Percentiles rank a stretch among this genome's conserved stretches.
These are phyloP conservation scores for Ophiostoma tasmaniense DNA, from an alignment of 2,329 filamentous ascomycete species.

Conservation along the genomic window DNA sequence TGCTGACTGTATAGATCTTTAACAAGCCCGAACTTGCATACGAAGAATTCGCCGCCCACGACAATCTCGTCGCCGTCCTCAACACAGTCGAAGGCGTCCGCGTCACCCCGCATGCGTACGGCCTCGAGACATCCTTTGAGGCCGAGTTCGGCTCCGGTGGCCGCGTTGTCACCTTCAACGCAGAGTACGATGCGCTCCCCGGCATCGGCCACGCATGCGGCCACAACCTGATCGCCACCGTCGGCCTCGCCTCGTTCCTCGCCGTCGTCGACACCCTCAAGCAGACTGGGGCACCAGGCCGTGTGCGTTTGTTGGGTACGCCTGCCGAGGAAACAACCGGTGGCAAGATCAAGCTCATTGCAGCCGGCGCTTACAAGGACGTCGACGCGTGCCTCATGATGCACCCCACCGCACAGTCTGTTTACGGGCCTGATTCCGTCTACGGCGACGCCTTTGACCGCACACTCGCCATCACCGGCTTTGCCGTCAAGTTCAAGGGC, in stretches of 20 bases:
- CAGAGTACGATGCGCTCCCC: constrained; percentile 26
- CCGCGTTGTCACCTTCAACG: constrained; percentile 20
- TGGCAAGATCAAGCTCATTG: constrained; percentile 37
- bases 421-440: constrained; percentile 3
- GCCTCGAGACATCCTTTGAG: constrained; percentile 42
- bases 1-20: constrained; percentile 24
- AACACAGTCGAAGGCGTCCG: constrained; percentile 32
- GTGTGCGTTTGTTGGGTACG: constrained; percentile 30
- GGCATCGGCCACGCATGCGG: constrained; percentile 35
- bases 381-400: constrained; percentile 33
- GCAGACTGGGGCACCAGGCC: constrained; percentile 19
- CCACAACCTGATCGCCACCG: constrained; percentile 35
- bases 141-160: constrained; percentile 22
- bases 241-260: constrained; percentile 30
- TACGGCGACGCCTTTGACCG: constrained; percentile 18
- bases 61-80: constrained; percentile 38
- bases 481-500: constrained; percentile 32
- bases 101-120: constrained; percentile 41
- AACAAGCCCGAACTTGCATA: constrained; percentile 43
- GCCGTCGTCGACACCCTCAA: constrained; percentile 24
- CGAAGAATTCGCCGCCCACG: constrained; percentile 41
- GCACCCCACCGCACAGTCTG: constrained; percentile 25
- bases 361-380: constrained; percentile 33
- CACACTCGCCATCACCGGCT: constrained; percentile 21
- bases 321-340: constrained; percentile 36